A percentile compares a stretch with the other conserved stretches of the same genome.
Evolutionary conservation across 1,284 basidiomycete species (phyloP).

Genomic region (Sporisorium scitamineum): DNA sequence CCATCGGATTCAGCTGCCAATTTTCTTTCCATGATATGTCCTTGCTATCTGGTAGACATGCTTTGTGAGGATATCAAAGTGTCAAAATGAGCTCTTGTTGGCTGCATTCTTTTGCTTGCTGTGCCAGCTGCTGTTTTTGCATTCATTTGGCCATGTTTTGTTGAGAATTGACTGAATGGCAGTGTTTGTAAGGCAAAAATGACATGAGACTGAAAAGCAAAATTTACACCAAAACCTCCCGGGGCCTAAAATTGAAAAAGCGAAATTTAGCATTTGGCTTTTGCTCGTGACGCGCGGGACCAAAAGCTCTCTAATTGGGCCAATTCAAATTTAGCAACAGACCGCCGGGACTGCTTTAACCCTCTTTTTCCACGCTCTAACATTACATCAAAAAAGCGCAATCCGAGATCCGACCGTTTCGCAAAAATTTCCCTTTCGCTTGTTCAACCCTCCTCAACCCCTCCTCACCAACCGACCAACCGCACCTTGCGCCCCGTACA

Average conservation of each 20-base stretch:
- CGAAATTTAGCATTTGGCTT: neutral
- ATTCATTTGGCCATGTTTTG: neutral
- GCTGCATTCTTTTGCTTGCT: neutral
- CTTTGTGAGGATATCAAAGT: neutral
- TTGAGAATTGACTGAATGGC: neutral
- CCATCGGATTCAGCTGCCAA: neutral
- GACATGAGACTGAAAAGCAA: neutral
- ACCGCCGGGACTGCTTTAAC: too few species aligned
- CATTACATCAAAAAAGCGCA: neutral
- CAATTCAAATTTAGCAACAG: neutral
- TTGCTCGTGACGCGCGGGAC: too few species aligned
- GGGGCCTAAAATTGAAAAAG: neutral
- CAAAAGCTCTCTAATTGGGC: too few species aligned
- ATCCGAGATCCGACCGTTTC: conserved; percentile 2
- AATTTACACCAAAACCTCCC: neutral
- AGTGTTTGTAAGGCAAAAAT: neutral
- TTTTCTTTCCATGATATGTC: neutral
- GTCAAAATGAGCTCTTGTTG: neutral
- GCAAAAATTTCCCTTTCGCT: conserved; percentile 7
- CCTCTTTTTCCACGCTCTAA: neutral
- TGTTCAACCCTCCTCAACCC: neutral
- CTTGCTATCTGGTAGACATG: neutral
- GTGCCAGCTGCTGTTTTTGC: neutral
- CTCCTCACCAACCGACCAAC: neutral
- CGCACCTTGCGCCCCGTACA: too few species aligned